A percentile compares a stretch with the other conserved stretches of the same genome.
These are phyloP conservation scores for Eutrema yunnanense DNA, from an alignment of 345 rosid species.

Conservation along the genomic window DNA sequence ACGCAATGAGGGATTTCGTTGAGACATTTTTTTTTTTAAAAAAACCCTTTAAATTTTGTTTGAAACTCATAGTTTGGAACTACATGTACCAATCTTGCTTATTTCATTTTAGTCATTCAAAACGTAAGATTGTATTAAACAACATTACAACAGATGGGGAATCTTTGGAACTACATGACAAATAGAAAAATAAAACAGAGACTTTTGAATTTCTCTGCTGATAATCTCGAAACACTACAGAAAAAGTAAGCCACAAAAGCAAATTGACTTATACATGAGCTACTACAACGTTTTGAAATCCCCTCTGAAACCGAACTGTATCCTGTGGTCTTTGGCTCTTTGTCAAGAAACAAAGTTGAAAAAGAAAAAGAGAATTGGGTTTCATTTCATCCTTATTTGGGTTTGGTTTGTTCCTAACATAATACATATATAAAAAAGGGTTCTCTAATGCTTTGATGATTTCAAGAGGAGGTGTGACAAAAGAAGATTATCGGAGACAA, in stretches of 20 bases:
- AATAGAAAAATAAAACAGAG: background rate
- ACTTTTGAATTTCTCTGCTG: background rate
- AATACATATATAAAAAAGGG: background rate
- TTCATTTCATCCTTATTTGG: background rate
- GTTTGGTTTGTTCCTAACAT: slow-evolving; percentile 3
- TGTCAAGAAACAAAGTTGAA: background rate
- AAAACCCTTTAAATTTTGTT: too few relatives aligned
- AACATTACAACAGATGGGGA: background rate
- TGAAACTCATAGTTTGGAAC: too few relatives aligned
- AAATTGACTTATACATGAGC: background rate
- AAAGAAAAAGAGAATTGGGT: background rate
- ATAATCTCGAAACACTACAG: background rate
- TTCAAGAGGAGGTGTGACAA: slow-evolving; percentile 17
- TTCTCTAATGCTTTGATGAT: slow-evolving; percentile 14
- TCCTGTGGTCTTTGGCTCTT: background rate
- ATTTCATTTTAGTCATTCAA: background rate
- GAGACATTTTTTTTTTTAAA: too few relatives aligned
- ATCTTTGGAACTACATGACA: background rate
- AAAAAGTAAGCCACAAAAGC: background rate
- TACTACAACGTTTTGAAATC: background rate
- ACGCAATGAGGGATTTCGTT: background rate
- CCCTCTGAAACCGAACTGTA: background rate
- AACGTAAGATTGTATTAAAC: background rate
- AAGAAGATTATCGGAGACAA: slow-evolving; percentile 9
- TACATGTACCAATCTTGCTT: background rate